A percentile compares a stretch with the other conserved stretches of the same genome.
Conservation (phyloP, 208 protist genomes). For the Naegleria fowleri region DNA sequence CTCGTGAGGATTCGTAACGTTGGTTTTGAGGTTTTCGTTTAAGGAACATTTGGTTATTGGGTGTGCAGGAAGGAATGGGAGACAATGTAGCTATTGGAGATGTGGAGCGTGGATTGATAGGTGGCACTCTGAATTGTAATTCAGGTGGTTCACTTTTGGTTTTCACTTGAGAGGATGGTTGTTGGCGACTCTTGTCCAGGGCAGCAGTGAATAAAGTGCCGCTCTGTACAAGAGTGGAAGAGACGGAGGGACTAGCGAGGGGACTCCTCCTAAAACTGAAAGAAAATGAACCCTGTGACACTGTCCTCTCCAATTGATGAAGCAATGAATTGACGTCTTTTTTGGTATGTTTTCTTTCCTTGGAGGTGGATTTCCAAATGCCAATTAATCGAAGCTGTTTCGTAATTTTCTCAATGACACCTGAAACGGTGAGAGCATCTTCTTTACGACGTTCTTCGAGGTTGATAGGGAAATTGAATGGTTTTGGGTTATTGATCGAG, state of each 20-base stretch:
- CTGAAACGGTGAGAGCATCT: neutral
- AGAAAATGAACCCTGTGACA: neutral
- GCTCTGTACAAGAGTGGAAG: neutral
- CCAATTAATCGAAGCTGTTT: constrained; percentile 7
- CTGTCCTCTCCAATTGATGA: neutral
- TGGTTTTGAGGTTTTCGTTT: neutral
- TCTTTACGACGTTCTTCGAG: neutral
- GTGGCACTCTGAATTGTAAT: neutral
- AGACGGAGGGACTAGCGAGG: neutral
- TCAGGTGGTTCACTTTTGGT: no score
- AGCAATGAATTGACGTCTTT: neutral
- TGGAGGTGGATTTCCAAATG: neutral
- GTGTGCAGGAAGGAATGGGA: neutral
- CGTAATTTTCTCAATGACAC: constrained; percentile 1
- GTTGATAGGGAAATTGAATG: constrained; percentile 20
- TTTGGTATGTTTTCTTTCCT: neutral
- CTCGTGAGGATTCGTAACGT: neutral
- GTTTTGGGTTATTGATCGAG: neutral
- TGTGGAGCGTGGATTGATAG: neutral
- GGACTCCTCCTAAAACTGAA: neutral
- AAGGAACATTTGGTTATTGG: neutral
- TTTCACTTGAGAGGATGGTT: no score
- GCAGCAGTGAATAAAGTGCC: no score
- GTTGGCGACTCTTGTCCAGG: no score
- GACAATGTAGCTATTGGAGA: neutral